Conservation (phyloP, 2,329 filamentous ascomycete species). For the Colletotrichum godetiae region DNA sequence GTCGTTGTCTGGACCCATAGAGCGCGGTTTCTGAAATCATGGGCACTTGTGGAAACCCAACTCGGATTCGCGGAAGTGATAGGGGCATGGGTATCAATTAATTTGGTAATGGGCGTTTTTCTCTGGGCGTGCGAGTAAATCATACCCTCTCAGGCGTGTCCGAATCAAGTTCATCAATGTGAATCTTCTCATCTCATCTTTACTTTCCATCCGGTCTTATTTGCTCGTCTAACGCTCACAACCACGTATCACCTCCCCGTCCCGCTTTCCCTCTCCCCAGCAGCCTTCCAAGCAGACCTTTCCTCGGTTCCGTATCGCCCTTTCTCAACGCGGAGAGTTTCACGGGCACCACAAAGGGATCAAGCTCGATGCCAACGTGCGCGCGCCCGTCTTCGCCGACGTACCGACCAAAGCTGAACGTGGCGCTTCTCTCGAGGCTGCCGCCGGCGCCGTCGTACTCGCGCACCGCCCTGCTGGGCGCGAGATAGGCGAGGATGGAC, state of each 20-base stretch:
- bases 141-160: too few relatives aligned
- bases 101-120: too few relatives aligned
- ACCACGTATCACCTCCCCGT: slow-evolving; percentile 22
- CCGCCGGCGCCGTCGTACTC: slow-evolving; percentile 40
- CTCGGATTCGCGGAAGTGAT: too few relatives aligned
- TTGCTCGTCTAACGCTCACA: background rate
- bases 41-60: too few relatives aligned
- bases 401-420: slow-evolving; percentile 62
- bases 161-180: too few relatives aligned
- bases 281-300: background rate
- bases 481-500: slow-evolving; percentile 58
- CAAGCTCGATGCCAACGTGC: slow-evolving; percentile 63
- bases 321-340: slow-evolving; percentile 24
- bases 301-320: slow-evolving; percentile 23
- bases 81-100: too few relatives aligned
- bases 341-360: slow-evolving; percentile 53
- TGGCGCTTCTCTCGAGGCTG: slow-evolving; percentile 39
- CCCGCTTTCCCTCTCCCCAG: background rate
- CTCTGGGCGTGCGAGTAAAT: too few relatives aligned
- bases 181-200: too few relatives aligned
- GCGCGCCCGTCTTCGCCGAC: slow-evolving; percentile 56
- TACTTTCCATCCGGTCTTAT: too few relatives aligned
- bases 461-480: slow-evolving; percentile 54
- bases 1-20: too few relatives aligned
- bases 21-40: too few relatives aligned